These are phyloP conservation scores for Somion occarium DNA, from an alignment of 1,284 basidiomycete species.

Conservation along the genomic window DNA sequence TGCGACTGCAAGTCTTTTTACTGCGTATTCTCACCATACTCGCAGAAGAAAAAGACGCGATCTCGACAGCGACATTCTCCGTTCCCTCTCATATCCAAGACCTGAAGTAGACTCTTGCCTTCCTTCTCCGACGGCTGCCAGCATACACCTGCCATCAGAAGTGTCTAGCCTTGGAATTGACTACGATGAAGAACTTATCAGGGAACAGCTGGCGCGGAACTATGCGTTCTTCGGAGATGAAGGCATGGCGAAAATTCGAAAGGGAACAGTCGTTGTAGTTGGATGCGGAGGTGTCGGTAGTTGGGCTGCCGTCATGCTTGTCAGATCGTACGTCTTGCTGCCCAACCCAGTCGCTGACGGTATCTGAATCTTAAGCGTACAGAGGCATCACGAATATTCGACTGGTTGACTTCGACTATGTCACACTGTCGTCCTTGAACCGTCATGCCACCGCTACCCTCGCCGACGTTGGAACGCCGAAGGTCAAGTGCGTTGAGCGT, in stretches of 20 bases:
- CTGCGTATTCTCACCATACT: constrained; percentile 49
- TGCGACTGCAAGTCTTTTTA: constrained; percentile 51
- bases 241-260: constrained; percentile 77
- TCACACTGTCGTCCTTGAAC: constrained; percentile 89
- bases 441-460: constrained; percentile 91
- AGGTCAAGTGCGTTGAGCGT: constrained; percentile 82
- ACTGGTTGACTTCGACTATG: constrained; percentile 88
- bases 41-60: constrained; percentile 45
- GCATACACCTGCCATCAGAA: constrained; percentile 6
- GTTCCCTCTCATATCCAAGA: constrained; percentile 32
- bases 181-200: constrained; percentile 75
- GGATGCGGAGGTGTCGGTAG: constrained; percentile 97
- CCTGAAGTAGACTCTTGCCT: constrained; percentile 7
- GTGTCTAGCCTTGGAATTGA: constrained; percentile 15
- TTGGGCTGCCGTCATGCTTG: constrained; percentile 94
- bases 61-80: constrained; percentile 52
- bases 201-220: constrained; percentile 89
- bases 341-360: too few species aligned
- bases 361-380: constrained; percentile 6
- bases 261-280: constrained; percentile 80
- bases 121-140: constrained; percentile 9
- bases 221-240: constrained; percentile 95
- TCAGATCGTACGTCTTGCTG: constrained; percentile 66
- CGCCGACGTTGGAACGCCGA: constrained; percentile 90
- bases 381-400: constrained; percentile 74